A percentile compares a stretch with the other conserved stretches of the same genome.
Conservation (phyloP, 1,284 basidiomycete species). For the Pseudozyma pruni region DNA sequence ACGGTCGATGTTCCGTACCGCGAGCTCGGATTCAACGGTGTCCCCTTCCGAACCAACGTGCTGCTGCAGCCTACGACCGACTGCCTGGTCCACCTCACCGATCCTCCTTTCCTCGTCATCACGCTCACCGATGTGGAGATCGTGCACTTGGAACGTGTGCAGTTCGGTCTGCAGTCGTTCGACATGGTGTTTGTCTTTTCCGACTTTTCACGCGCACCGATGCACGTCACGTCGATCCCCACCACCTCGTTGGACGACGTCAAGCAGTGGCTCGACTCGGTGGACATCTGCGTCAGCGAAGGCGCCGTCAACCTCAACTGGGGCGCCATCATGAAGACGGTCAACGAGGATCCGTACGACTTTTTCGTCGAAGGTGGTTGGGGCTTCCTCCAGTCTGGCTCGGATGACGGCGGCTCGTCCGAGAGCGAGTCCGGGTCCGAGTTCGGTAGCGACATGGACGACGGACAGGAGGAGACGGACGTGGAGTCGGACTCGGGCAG, state of each 20-base stretch:
- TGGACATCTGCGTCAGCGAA: constrained; percentile 95
- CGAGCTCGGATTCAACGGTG: constrained; percentile 95
- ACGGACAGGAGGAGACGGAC: constrained; percentile 63
- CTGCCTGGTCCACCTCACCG: constrained; percentile 93
- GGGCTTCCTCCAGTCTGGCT: constrained; percentile 77
- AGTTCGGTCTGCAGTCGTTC: constrained; percentile 95
- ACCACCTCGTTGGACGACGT: constrained; percentile 61
- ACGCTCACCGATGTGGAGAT: constrained; percentile 95
- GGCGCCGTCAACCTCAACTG: constrained; percentile 98
- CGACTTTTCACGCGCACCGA: constrained; percentile 89
- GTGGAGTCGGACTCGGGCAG: constrained; percentile 60
- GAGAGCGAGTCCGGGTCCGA: constrained; percentile 62
- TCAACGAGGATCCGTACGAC: constrained; percentile 77
- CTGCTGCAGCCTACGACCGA: constrained; percentile 96
- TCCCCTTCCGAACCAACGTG: constrained; percentile 93
- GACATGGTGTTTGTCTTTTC: constrained; percentile 96
- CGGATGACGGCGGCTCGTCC: constrained; percentile 35
- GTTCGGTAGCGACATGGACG: constrained; percentile 66
- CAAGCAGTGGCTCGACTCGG: constrained; percentile 82
- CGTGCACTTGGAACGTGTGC: constrained; percentile 94
- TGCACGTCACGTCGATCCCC: constrained; percentile 71
- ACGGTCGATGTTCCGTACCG: constrained; percentile 97
- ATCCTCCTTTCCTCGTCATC: constrained; percentile 94
- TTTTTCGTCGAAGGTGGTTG: constrained; percentile 98
- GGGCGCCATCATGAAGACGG: constrained; percentile 80